Conservation (phyloP, 2,329 filamentous ascomycete genomes). For the Rhynchosporium secalis region DNA sequence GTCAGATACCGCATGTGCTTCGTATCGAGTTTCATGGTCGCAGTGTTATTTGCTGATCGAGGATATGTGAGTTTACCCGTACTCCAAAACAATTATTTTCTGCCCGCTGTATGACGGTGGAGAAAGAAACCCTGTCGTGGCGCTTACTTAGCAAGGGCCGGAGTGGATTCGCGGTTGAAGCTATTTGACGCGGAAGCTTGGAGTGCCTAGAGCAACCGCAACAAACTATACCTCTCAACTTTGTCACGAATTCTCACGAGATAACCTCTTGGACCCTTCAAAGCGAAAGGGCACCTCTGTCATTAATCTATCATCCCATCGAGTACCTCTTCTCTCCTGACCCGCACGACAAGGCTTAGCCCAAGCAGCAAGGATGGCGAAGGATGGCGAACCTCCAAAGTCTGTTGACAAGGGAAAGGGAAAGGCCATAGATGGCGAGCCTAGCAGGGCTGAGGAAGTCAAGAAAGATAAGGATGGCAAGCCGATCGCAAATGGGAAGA, state of each 20-base stretch:
- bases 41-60: slow-evolving; percentile 14
- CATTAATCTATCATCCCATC: neutral
- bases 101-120: slow-evolving; percentile 25
- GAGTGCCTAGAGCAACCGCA: slow-evolving; percentile 33
- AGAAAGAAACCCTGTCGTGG: slow-evolving; percentile 25
- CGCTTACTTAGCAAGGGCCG: slow-evolving; percentile 24
- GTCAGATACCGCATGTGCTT: slow-evolving; percentile 91
- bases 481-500: slow-evolving; percentile 69
- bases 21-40: slow-evolving; percentile 87
- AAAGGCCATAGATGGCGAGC: slow-evolving; percentile 71
- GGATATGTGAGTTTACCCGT: slow-evolving; percentile 8
- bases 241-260: slow-evolving; percentile 37
- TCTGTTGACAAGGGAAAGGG: slow-evolving; percentile 93
- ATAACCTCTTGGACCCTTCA: slow-evolving; percentile 13
- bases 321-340: slow-evolving; percentile 13
- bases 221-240: slow-evolving; percentile 27
- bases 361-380: slow-evolving; percentile 66
- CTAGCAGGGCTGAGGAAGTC: slow-evolving; percentile 59
- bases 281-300: slow-evolving; percentile 11
- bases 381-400: slow-evolving; percentile 85
- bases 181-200: slow-evolving; percentile 39
- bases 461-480: slow-evolving; percentile 71
- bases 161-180: slow-evolving; percentile 27
- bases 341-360: slow-evolving; percentile 12
- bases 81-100: slow-evolving; percentile 26